Conservation (phyloP, 2,329 filamentous ascomycete genomes). For the Fusarium fracticaudum region DNA sequence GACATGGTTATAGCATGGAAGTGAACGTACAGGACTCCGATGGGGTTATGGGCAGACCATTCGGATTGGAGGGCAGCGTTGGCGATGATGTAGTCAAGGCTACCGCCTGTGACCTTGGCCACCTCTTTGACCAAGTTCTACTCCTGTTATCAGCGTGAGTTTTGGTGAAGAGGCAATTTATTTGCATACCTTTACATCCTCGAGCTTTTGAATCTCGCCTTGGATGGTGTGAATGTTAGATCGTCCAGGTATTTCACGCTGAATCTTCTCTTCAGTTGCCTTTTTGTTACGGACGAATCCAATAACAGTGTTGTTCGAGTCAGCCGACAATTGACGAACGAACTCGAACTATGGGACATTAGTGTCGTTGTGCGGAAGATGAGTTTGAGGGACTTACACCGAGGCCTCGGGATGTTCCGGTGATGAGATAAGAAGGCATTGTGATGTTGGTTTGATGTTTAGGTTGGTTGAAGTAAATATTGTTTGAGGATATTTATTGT, state of each 20-base stretch:
- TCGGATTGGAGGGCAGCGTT: conserved; percentile 55
- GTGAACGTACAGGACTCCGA: conserved; percentile 14
- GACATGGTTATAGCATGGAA: neutral
- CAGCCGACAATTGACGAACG: conserved; percentile 53
- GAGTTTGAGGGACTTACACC: neutral
- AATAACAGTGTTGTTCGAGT: conserved; percentile 53
- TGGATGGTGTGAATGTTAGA: conserved; percentile 27
- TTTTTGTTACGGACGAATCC: conserved; percentile 57
- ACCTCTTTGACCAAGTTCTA: conserved; percentile 41
- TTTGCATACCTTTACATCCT: conserved; percentile 9
- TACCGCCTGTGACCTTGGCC: conserved; percentile 47
- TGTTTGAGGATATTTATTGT: neutral
- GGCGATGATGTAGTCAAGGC: conserved; percentile 62
- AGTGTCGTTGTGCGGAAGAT: fast-evolving
- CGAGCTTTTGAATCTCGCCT: conserved; percentile 14
- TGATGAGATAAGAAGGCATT: conserved; percentile 31
- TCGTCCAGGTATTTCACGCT: conserved; percentile 42
- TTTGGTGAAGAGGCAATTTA: fast-evolving
- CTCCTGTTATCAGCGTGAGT: fast-evolving
- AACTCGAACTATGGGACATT: conserved; percentile 43
- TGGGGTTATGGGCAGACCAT: conserved; percentile 37
- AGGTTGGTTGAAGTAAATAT: neutral
- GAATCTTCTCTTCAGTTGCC: conserved; percentile 51
- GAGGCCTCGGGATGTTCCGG: conserved; percentile 35
- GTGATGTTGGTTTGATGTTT: neutral